A percentile compares a stretch with the other conserved stretches of the same genome.
These are phyloP conservation scores for Neopestalotiopsis clavispora DNA, from an alignment of 2,329 filamentous ascomycete species.

Conservation along the genomic window DNA sequence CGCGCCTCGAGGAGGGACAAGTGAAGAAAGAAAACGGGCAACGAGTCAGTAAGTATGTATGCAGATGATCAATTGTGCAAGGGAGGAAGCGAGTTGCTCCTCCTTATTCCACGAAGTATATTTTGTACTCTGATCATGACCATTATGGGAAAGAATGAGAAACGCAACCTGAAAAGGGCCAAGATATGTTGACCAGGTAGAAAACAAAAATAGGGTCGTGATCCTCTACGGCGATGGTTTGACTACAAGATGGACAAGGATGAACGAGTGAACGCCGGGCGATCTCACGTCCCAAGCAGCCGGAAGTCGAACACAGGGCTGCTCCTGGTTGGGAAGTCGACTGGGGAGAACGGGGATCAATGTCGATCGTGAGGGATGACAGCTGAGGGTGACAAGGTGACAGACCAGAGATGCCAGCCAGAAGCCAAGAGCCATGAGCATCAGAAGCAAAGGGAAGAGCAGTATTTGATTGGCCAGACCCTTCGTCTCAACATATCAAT, in stretches of 20 bases:
- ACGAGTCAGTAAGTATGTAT: neutral
- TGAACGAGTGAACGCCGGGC: neutral
- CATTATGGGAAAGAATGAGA: neutral
- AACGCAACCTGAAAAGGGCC: too few species aligned
- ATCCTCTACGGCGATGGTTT: neutral
- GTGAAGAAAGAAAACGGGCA: neutral
- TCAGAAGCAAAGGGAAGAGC: neutral
- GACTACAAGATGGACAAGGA: neutral
- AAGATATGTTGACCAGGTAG: too few species aligned
- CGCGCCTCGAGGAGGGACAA: neutral
- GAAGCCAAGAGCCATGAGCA: neutral
- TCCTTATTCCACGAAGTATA: neutral
- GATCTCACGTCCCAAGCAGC: neutral
- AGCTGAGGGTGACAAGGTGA: neutral
- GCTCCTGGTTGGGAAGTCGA: neutral
- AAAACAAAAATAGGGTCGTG: too few species aligned
- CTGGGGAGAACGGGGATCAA: neutral
- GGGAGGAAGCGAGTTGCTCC: neutral
- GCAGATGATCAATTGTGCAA: neutral
- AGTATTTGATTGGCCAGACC: slow-evolving; percentile 3
- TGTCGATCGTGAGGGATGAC: neutral
- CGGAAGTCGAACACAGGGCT: neutral
- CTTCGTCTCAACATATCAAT: neutral
- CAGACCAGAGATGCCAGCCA: neutral
- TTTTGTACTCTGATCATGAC: neutral